These are phyloP conservation scores for Hymenoscyphus albidus DNA, from an alignment of 2,329 filamentous ascomycete genomes.

Conservation along the genomic window DNA sequence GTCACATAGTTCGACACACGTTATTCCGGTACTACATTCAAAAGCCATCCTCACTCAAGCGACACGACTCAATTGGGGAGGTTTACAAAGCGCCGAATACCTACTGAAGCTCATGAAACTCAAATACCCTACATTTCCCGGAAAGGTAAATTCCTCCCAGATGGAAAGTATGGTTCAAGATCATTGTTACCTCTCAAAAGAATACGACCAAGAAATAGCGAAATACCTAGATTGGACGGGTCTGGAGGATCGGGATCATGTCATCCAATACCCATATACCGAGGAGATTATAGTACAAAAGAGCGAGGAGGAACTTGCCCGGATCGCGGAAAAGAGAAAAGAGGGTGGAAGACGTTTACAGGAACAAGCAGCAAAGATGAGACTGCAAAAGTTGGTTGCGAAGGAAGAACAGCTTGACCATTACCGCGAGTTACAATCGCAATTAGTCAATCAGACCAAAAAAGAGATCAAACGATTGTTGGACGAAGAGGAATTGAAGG, in stretches of 20 bases:
- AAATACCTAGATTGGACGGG: conserved; percentile 86
- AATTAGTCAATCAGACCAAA: conserved; percentile 73
- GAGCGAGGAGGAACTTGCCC: conserved; percentile 86
- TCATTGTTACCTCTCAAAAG: conserved; percentile 82
- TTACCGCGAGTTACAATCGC: conserved; percentile 76
- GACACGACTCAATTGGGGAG: conserved; percentile 91
- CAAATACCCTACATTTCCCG: conserved; percentile 87
- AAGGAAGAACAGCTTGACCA: conserved; percentile 96
- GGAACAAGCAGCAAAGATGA: conserved; percentile 96
- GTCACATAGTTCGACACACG: conserved; percentile 88
- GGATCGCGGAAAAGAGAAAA: conserved; percentile 88
- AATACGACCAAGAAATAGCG: conserved; percentile 76
- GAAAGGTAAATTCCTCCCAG: conserved; percentile 81
- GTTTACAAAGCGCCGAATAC: conserved; percentile 85
- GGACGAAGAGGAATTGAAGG: conserved; percentile 87
- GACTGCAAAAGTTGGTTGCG: conserved; percentile 87
- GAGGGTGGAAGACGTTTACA: conserved; percentile 89
- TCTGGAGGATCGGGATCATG: conserved; percentile 80
- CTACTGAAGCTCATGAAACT: conserved; percentile 82
- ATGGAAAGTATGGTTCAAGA: conserved; percentile 82
- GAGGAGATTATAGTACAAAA: conserved; percentile 90
- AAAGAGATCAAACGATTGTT: conserved; percentile 85
- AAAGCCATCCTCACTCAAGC: conserved; percentile 83
- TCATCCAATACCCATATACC: conserved; percentile 90
- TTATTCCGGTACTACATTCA: conserved; percentile 86